Evolutionary conservation across 2,329 filamentous ascomycete genomes (phyloP).

Genomic region (Zalaria sp.): DNA sequence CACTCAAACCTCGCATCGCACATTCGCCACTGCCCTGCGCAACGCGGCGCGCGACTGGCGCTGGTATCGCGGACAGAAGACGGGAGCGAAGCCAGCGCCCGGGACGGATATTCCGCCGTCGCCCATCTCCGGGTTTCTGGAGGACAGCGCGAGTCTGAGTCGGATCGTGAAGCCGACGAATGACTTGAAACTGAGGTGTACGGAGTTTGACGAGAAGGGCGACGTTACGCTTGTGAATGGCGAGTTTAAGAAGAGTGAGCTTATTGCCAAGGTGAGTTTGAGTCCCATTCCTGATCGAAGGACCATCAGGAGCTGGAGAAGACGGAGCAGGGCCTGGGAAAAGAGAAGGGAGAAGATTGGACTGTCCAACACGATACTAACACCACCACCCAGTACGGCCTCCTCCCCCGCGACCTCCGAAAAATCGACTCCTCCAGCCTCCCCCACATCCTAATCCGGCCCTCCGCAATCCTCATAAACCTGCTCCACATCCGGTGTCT

Average conservation of each 20-base stretch:
- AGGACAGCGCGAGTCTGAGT: slow-evolving; percentile 44
- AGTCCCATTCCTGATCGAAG: background rate
- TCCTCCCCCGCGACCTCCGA: slow-evolving; percentile 84
- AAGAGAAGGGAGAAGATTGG: no score
- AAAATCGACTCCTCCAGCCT: slow-evolving; percentile 96
- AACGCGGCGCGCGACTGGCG: background rate
- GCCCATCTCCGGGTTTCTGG: slow-evolving; percentile 36
- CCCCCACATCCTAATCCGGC: slow-evolving; percentile 87
- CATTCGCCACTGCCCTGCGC: background rate
- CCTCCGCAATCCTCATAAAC: slow-evolving; percentile 86
- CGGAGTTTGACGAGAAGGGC: slow-evolving; percentile 85
- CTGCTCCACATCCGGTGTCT: slow-evolving; percentile 90
- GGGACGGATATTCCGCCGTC: slow-evolving; percentile 13
- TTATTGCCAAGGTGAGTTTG: slow-evolving; percentile 70
- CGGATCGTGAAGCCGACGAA: slow-evolving; percentile 67
- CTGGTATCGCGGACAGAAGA: background rate
- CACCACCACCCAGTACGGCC: slow-evolving; percentile 51
- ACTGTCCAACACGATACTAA: no score
- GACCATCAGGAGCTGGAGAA: background rate
- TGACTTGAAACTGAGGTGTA: slow-evolving; percentile 78
- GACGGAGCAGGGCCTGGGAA: no score
- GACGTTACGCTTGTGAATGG: slow-evolving; percentile 86
- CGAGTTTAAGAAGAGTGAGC: slow-evolving; percentile 93
- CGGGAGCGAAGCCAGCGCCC: background rate
- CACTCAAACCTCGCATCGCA: background rate